Conservation (phyloP, 306 rosid species). For the Acacia melanoxylon region DNA sequence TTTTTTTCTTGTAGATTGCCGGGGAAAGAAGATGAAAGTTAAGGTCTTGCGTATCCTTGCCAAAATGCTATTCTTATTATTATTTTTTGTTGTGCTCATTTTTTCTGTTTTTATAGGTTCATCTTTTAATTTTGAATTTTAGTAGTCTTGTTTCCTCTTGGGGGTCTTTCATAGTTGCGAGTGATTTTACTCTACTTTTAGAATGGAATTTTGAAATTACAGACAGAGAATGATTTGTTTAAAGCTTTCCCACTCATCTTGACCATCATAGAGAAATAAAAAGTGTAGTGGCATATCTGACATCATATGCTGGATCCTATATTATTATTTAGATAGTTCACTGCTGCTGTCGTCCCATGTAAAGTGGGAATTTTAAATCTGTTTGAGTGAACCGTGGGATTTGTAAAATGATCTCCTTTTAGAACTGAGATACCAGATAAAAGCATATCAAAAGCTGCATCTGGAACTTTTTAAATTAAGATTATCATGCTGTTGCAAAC, state of each 20-base stretch:
- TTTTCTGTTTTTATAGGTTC: background rate
- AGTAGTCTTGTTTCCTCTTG: background rate
- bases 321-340: background rate
- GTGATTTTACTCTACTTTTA: background rate
- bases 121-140: background rate
- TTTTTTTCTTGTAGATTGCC: background rate
- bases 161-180: background rate
- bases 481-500: background rate
- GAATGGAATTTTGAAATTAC: background rate
- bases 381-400: background rate
- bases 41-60: slow-evolving; percentile 59
- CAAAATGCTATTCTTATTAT: background rate
- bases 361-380: background rate
- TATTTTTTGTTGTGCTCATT: background rate
- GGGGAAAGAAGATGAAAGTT: slow-evolving; percentile 46
- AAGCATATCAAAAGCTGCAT: background rate
- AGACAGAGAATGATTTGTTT: background rate
- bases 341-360: background rate
- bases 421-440: background rate
- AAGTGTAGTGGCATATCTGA: background rate
- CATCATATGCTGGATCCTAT: background rate
- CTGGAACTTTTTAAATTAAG: background rate
- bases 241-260: background rate
- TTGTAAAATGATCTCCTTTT: background rate
- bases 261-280: background rate